A percentile compares a stretch with the other conserved stretches of the same genome.
Conservation (phyloP, 805 yeast species). For the Wickerhamomyces hampshirensis region DNA sequence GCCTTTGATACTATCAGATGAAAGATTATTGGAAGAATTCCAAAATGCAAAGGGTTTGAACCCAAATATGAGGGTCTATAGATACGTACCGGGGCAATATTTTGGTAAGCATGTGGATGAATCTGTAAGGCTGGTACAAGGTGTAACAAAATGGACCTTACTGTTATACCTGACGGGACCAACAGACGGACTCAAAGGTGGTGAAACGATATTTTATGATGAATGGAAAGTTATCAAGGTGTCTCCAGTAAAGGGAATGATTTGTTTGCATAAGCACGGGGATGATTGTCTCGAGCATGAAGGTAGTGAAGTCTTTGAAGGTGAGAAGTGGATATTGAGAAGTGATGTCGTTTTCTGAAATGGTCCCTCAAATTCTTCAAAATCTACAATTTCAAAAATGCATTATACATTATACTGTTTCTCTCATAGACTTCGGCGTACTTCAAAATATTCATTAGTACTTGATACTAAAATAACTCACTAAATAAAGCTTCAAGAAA, state of each 20-base stretch:
- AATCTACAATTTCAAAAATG: background rate
- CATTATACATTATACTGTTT: no score
- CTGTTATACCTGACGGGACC: constrained; percentile 50
- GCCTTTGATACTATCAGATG: constrained; percentile 26
- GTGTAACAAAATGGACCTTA: constrained; percentile 55
- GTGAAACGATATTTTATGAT: constrained; percentile 52
- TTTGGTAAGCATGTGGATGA: constrained; percentile 63
- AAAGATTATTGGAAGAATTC: constrained; percentile 31
- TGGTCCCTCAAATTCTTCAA: constrained; percentile 2
- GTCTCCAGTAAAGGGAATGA: constrained; percentile 51
- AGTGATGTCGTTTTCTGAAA: constrained; percentile 44
- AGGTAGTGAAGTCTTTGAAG: constrained; percentile 44
- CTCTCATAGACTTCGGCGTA: no score
- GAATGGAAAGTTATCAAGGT: constrained; percentile 28
- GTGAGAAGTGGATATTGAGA: constrained; percentile 59
- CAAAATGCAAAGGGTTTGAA: constrained; percentile 42
- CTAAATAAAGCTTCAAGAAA: no score
- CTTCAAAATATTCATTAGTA: no score
- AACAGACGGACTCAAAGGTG: constrained; percentile 51
- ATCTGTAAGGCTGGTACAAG: constrained; percentile 34
- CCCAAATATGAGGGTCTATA: constrained; percentile 50
- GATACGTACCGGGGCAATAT: constrained; percentile 52
- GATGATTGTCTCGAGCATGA: constrained; percentile 60
- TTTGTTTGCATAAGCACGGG: constrained; percentile 60
- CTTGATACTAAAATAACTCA: no score